A percentile compares a stretch with the other conserved stretches of the same genome.
These are phyloP conservation scores for Colletotrichum agaves DNA, from an alignment of 2,329 filamentous ascomycete genomes.

Conservation along the genomic window DNA sequence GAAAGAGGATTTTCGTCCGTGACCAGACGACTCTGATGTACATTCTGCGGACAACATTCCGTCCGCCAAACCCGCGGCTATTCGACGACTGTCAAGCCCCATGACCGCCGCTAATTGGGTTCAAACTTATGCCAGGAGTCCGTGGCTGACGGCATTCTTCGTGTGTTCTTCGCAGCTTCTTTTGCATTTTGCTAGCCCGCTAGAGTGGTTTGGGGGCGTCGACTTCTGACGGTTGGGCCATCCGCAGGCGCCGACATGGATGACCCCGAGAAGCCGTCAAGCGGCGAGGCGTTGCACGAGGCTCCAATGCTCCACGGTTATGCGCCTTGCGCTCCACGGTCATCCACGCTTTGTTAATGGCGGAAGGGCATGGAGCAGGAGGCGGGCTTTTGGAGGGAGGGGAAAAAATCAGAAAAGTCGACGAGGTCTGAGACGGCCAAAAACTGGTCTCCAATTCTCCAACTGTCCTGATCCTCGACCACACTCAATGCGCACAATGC, in stretches of 20 bases:
- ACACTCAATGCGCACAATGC: conserved; percentile 28
- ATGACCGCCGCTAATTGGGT: not conserved
- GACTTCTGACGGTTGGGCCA: not conserved
- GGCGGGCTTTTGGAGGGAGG: not conserved
- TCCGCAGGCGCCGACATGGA: conserved; percentile 12
- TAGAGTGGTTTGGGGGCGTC: conserved; percentile 1
- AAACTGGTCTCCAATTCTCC: conserved; percentile 25
- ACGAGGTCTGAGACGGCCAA: conserved; percentile 22
- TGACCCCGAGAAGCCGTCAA: conserved; percentile 10
- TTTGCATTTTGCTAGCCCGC: conserved; percentile 26
- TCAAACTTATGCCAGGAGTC: not conserved
- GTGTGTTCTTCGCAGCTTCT: conserved; percentile 33
- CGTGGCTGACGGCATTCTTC: conserved; percentile 14
- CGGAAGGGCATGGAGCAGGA: conserved; percentile 17
- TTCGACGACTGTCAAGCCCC: conserved; percentile 3
- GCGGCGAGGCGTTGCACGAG: conserved; percentile 20
- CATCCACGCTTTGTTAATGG: conserved; percentile 1
- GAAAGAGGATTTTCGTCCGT: not conserved
- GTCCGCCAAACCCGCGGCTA: not conserved
- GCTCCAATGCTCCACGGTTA: conserved; percentile 24
- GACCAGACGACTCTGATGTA: conserved; percentile 1
- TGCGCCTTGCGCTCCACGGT: conserved; percentile 19
- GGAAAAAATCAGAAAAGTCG: conserved; percentile 10
- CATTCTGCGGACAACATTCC: conserved; percentile 11
- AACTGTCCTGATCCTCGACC: conserved; percentile 32